Evolutionary conservation across 2,329 filamentous ascomycete species (phyloP).

Genomic region (Eutypella sp.): DNA sequence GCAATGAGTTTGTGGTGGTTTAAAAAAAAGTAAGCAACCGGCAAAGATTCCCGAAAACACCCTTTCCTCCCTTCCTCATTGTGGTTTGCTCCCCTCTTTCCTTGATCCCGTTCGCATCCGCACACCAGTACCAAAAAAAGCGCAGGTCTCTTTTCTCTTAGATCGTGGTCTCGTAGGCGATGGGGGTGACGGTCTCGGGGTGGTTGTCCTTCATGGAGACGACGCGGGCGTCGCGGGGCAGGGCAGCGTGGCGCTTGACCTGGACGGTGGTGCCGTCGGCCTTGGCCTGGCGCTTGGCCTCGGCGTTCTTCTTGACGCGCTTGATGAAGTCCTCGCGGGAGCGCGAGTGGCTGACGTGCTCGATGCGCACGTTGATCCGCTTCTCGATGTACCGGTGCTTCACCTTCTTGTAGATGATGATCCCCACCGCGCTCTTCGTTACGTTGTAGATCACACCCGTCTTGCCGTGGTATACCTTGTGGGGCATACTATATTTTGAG

Average conservation of each 20-base stretch:
- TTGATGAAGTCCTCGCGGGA: conserved; percentile 95
- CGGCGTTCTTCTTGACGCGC: conserved; percentile 95
- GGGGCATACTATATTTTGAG: conserved; percentile 77
- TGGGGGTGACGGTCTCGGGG: conserved; percentile 85
- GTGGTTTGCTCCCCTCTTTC: no score
- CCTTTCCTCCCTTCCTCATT: neutral
- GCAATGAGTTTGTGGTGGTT: no score
- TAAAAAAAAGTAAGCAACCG: conserved; percentile 28
- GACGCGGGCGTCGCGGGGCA: conserved; percentile 75
- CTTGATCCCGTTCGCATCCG: no score
- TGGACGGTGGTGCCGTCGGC: conserved; percentile 78
- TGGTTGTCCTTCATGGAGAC: conserved; percentile 76
- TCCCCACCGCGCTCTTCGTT: conserved; percentile 92
- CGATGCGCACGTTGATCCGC: conserved; percentile 97
- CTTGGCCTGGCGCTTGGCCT: conserved; percentile 90
- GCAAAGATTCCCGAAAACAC: conserved; percentile 27
- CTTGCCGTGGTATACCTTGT: conserved; percentile 99
- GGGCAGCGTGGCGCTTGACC: conserved; percentile 84
- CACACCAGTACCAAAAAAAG: conserved; percentile 12
- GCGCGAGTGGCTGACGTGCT: conserved; percentile 92
- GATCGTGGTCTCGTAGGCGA: conserved; percentile 98
- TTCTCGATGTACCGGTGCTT: conserved; percentile 99
- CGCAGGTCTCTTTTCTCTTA: conserved; percentile 40
- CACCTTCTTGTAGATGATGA: conserved; percentile 99
- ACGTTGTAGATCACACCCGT: conserved; percentile 98